These are phyloP conservation scores for Anisodus acutangulus DNA, from an alignment of 257 asterid genomes.

Conservation along the genomic window DNA sequence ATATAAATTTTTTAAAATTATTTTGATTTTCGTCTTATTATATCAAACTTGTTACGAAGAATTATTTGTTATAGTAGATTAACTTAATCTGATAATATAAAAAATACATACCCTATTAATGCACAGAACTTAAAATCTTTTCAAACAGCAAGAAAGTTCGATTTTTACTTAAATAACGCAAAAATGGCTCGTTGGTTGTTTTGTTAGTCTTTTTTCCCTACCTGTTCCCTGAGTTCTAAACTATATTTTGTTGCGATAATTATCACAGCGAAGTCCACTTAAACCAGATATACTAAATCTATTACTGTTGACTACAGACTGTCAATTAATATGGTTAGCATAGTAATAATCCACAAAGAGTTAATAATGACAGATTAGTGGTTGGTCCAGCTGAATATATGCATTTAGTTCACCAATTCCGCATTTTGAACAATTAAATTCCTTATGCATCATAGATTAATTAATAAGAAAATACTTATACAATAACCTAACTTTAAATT, in stretches of 20 bases:
- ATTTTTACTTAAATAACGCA: too few relatives aligned
- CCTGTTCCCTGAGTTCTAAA: neutral
- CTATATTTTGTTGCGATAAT: neutral
- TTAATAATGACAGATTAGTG: neutral
- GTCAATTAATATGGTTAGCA: neutral
- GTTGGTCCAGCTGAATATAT: neutral
- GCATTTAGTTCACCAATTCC: neutral
- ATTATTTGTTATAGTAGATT: too few relatives aligned
- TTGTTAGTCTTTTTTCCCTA: neutral
- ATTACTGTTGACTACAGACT: neutral
- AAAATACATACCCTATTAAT: too few relatives aligned
- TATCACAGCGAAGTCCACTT: conserved; percentile 16
- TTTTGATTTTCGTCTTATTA: too few relatives aligned
- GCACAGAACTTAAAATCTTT: neutral
- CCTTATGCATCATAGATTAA: too few relatives aligned
- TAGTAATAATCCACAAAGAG: neutral
- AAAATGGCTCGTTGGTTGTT: neutral
- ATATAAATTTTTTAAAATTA: too few relatives aligned
- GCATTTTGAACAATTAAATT: neutral
- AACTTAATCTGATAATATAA: too few relatives aligned
- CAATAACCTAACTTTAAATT: too few relatives aligned
- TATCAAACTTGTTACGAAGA: too few relatives aligned
- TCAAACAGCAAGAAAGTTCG: neutral
- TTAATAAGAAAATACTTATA: too few relatives aligned
- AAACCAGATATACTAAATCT: neutral